Conservation (phyloP, 192 early-diverging fungal genomes). For the Gamsiella multidivaricata region DNA sequence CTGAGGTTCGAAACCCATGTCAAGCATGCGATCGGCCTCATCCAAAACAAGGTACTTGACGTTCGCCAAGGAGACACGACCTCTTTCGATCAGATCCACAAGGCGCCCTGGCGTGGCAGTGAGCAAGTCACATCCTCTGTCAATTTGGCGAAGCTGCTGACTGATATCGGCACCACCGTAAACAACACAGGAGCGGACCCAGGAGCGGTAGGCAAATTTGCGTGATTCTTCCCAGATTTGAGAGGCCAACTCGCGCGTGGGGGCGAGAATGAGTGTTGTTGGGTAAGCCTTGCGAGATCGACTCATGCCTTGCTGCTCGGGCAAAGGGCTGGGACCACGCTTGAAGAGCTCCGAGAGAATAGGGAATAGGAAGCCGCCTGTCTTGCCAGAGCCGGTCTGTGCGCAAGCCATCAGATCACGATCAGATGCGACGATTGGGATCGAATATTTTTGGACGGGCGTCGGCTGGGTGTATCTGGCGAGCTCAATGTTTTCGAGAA, state of each 20-base stretch:
- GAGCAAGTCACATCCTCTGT: constrained; percentile 91
- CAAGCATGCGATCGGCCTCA: constrained; percentile 97
- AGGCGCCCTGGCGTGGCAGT: constrained; percentile 97
- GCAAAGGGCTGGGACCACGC: constrained; percentile 69
- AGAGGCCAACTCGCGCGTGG: constrained; percentile 95
- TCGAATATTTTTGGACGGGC: constrained; percentile 95
- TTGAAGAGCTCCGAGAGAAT: constrained; percentile 92
- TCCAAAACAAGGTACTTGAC: constrained; percentile 92
- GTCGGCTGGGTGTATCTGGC: constrained; percentile 90
- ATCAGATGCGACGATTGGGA: constrained; percentile 81
- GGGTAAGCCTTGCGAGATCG: constrained; percentile 81
- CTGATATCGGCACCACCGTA: constrained; percentile 96
- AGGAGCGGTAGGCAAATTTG: constrained; percentile 86
- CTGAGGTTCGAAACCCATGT: constrained; percentile 93
- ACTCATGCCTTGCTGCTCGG: constrained; percentile 60
- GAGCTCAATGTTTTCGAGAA: constrained; percentile 89
- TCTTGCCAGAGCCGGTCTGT: constrained; percentile 96
- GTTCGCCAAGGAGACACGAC: constrained; percentile 76
- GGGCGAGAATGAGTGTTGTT: constrained; percentile 84
- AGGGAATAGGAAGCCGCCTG: constrained; percentile 96
- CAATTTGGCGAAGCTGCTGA: constrained; percentile 86
- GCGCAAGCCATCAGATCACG: constrained; percentile 99
- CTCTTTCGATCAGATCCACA: constrained; percentile 90
- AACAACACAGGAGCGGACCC: constrained; percentile 91
- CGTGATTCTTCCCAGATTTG: constrained; percentile 94